phyloP scores from a whole-genome alignment of 2,329 filamentous ascomycete genomes.

The Fonsecaea erecta region DNA sequence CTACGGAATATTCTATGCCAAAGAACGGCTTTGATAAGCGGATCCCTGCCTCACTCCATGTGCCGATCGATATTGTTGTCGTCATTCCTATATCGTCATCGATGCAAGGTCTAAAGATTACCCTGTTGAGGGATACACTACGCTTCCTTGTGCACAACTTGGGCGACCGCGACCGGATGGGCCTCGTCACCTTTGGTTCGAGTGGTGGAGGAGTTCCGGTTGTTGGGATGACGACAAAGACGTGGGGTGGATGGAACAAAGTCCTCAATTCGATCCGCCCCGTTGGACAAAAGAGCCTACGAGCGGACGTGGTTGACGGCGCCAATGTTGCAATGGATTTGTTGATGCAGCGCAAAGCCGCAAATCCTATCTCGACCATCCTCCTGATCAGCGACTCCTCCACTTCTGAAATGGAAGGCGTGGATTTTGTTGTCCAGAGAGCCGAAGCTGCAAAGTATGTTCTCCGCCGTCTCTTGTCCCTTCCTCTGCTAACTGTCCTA shows the following conservation, averaged over 20 bases:
- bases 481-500: constrained; percentile 45
- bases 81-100: constrained; percentile 97
- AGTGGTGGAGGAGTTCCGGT: constrained; percentile 90
- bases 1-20: constrained; percentile 87
- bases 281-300: constrained; percentile 93
- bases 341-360: constrained; percentile 95
- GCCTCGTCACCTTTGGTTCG: constrained; percentile 93
- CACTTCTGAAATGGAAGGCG: constrained; percentile 89
- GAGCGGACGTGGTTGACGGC: constrained; percentile 94
- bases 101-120: constrained; percentile 99
- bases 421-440: constrained; percentile 95
- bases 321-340: constrained; percentile 98
- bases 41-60: constrained; percentile 68
- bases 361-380: constrained; percentile 93
- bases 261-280: constrained; percentile 86
- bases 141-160: constrained; percentile 89
- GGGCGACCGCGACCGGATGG: constrained; percentile 94
- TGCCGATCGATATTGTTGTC: constrained; percentile 92
- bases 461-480: constrained; percentile 2
- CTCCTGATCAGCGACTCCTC: constrained; percentile 97
- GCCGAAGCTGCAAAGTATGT: constrained; percentile 94
- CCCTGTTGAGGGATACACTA: constrained; percentile 85
- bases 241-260: constrained; percentile 88
- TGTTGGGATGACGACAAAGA: constrained; percentile 97
- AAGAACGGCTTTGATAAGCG: constrained; percentile 46